Evolutionary conservation across 495 filamentous ascomycete genomes (phyloP).

Genomic region (Penicillium tannophilum): DNA sequence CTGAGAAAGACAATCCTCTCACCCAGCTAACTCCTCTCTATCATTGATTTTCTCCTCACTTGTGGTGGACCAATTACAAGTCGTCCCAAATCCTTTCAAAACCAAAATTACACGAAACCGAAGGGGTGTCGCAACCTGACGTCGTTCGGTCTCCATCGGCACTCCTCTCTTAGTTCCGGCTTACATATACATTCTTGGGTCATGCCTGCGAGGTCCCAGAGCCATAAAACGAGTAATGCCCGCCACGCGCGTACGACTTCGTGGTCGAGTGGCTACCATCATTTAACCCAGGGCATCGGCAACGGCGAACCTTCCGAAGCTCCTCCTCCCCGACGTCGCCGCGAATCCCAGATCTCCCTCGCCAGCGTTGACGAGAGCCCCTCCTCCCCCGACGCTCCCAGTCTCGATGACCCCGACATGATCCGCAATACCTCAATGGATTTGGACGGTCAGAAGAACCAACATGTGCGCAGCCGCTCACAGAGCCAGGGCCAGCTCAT

Average conservation of each 20-base stretch:
- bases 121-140: slow-evolving; percentile 26
- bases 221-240: slow-evolving; percentile 37
- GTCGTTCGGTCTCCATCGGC: slow-evolving; percentile 14
- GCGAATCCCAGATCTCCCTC: slow-evolving; percentile 42
- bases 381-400: slow-evolving; percentile 31
- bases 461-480: slow-evolving; percentile 41
- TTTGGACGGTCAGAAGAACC: slow-evolving; percentile 22
- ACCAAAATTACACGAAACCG: slow-evolving; percentile 30
- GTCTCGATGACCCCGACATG: slow-evolving; percentile 28
- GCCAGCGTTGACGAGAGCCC: slow-evolving; percentile 39
- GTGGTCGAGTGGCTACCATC: slow-evolving; percentile 41
- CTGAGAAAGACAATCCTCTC: background rate
- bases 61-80: slow-evolving; percentile 15
- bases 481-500: slow-evolving; percentile 34
- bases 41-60: background rate
- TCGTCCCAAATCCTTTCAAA: background rate
- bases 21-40: background rate
- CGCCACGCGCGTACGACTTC: slow-evolving; percentile 45
- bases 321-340: slow-evolving; percentile 36
- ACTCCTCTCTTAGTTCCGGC: background rate
- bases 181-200: slow-evolving; percentile 17
- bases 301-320: slow-evolving; percentile 34
- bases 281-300: slow-evolving; percentile 27
- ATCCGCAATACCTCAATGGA: slow-evolving; percentile 44
- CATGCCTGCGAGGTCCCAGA: slow-evolving; percentile 31